Evolutionary conservation across 2,329 filamentous ascomycete species (phyloP), one percentile per base, ranked within the genome.

Genomic region (Pseudocercospora musae): DNA sequence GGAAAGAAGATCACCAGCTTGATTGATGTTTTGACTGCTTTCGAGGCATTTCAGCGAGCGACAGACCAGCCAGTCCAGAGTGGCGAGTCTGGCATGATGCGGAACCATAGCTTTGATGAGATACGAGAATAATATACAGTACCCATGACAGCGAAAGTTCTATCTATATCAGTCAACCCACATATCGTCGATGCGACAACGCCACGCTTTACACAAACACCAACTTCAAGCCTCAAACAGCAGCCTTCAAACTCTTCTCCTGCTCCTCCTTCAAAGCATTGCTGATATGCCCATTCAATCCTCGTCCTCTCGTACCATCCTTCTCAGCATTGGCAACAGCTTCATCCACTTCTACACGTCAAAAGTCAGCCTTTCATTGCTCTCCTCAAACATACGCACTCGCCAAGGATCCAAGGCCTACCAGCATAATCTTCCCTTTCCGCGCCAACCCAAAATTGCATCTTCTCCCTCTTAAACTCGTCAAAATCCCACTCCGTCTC

Each of bases 401-500:
- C 20, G 73, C 71, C 69, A 64, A 70, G 65, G 31, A 73, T 73
- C 27, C 68, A 73, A 57, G 63, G 60, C 78, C 68, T 74, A 80
- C 78, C 78, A 66, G 73, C 73, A 67, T 78, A 79, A 64, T 79
- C 78, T 64, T 80, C 79, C 31, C 66, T 69, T 23, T 54, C 52
- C 52, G n/a, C 52, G 8, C 79, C 82, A 62, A 82, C 79, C 87
- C 87, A 89, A 68, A 79, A 78, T 54, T 75, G 72, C 82, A 89
- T 79, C 79, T 92, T 96, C 65, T 95, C 88, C 70, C 82, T 81
- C 64, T 89, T 86, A 74, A 97, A 98, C 66, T 90, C 86, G 53
- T 88, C 87, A 78, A 92, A 95, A 74, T 96, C 91, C 94, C 94
- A 98, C 75, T 96, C 92, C 21, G 79, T 77, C 31, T 84, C 80